Evolutionary conservation across 2,329 filamentous ascomycete species (phyloP), one percentile per base, ranked within the genome.

Genomic region (Talaromyces sp.): DNA sequence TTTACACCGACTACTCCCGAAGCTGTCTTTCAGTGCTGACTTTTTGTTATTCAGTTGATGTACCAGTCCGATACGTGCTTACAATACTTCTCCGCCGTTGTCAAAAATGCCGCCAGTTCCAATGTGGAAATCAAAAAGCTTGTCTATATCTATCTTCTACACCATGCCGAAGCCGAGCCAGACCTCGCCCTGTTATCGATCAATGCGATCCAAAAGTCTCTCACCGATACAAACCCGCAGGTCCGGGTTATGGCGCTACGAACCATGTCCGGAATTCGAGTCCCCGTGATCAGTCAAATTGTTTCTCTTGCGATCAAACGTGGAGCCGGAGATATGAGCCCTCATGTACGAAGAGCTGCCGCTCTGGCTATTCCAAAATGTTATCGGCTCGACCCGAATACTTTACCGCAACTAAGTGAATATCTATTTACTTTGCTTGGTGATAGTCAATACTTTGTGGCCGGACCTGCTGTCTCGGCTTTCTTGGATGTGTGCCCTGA

Each of bases 121-220:
- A 96, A 92, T 71, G 84, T 97, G 70, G 92, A 96, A 72, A 93
- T 98, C 77, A 96, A 97, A 79, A 98, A 98, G 77, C 87, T 99
- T 62, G 95, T 99, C 66, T 99, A 99, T 81, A 96, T 97, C 74
- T 99, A 97, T 78, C 87, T 99, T 66, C 89, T 98, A 65, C 91
- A 96, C 74, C 93, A 99, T 83, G 95, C 95, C 75, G 95, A 98
- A 75, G 87, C 92, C 67, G 95, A 98, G 72, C 95, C 93, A 63
- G 95, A 99, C 77, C 90, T 97, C 52, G 93, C 95, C 21, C 84
- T 99, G 40, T 84, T 99, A 50, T 96, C 93, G 64, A 97, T 99
- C 84, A 99, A 99, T 78, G 96, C 95, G 6, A 98, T 99, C 69
- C 95, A 99, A 74, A 98, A 97, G 78, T 96, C 93, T 9, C 85